These are phyloP conservation scores for Clonostachys chloroleuca DNA, from an alignment of 2,329 filamentous ascomycete species.

Conservation along the genomic window DNA sequence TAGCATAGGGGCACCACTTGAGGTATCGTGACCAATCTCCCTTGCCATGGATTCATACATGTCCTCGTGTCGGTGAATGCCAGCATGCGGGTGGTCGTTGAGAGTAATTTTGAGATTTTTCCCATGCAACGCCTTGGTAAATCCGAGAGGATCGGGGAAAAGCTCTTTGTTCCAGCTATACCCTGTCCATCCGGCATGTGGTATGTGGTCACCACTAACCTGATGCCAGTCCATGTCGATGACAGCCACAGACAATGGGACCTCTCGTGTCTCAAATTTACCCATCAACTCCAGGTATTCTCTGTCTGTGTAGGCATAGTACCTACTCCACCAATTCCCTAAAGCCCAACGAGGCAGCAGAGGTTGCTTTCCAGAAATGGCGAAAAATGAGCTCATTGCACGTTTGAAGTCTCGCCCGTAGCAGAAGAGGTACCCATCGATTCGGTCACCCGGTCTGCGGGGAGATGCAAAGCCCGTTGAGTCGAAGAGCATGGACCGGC, in stretches of 20 bases:
- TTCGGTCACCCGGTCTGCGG: conserved; percentile 36
- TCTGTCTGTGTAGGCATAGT: conserved; percentile 50
- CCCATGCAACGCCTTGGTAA: conserved; percentile 44
- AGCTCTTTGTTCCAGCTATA: conserved; percentile 56
- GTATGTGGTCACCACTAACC: conserved; percentile 39
- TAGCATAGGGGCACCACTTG: conserved; percentile 39
- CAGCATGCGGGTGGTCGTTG: conserved; percentile 60
- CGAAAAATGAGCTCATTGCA: conserved; percentile 49
- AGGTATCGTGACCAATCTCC: conserved; percentile 44
- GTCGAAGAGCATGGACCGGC: conserved; percentile 51
- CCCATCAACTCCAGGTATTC: conserved; percentile 56
- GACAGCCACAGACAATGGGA: conserved; percentile 56
- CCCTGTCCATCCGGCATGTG: conserved; percentile 36
- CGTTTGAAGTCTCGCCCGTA: conserved; percentile 53
- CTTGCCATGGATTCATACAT: conserved; percentile 49
- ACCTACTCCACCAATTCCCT: conserved; percentile 64
- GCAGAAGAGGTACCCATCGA: conserved; percentile 56
- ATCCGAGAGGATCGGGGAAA: conserved; percentile 45
- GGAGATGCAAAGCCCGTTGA: conserved; percentile 45
- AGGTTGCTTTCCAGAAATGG: conserved; percentile 51
- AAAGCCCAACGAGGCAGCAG: conserved; percentile 51
- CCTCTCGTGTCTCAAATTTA: conserved; percentile 39
- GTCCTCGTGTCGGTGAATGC: conserved; percentile 52
- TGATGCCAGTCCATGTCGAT: conserved; percentile 66
- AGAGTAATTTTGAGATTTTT: conserved; percentile 49